Evolutionary conservation across 169 alveolate species (phyloP).

Genomic region (Plasmodium falciparum): DNA sequence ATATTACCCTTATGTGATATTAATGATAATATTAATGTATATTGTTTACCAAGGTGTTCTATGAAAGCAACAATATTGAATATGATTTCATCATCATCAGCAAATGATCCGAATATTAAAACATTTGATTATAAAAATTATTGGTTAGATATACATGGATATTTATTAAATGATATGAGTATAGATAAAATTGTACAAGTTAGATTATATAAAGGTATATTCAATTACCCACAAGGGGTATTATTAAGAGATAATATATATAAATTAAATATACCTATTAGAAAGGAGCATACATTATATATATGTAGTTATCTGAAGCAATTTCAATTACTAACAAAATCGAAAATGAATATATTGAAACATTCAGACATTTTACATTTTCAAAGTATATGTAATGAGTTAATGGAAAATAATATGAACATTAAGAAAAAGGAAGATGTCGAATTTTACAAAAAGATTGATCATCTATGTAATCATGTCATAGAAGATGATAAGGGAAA

Average conservation of each 20-base stretch:
- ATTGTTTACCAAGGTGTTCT: slow-evolving; percentile 67
- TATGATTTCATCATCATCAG: neutral
- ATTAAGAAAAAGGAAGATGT: neutral
- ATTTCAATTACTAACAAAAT: slow-evolving; percentile 16
- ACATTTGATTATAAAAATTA: slow-evolving; percentile 39
- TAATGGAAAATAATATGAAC: neutral
- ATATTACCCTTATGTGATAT: slow-evolving; percentile 31
- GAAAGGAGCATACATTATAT: slow-evolving; percentile 33
- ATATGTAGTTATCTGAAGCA: slow-evolving; percentile 21
- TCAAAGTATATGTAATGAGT: slow-evolving; percentile 3
- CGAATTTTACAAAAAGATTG: slow-evolving; percentile 9
- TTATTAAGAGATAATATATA: slow-evolving; percentile 62
- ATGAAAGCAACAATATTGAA: slow-evolving; percentile 55
- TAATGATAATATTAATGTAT: slow-evolving; percentile 40
- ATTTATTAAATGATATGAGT: slow-evolving; percentile 25
- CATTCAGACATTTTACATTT: slow-evolving; percentile 21
- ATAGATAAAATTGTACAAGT: slow-evolving; percentile 45
- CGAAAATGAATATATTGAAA: slow-evolving; percentile 4
- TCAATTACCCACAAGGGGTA: slow-evolving; percentile 62
- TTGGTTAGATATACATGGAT: slow-evolving; percentile 67
- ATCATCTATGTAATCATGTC: slow-evolving; percentile 28
- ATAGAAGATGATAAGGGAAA: neutral
- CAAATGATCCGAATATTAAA: neutral
- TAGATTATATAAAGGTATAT: slow-evolving; percentile 50
- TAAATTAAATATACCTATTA: slow-evolving; percentile 23